phyloP scores from a whole-genome alignment of 2,329 filamentous ascomycete species.

The Colletotrichum falcatum region DNA sequence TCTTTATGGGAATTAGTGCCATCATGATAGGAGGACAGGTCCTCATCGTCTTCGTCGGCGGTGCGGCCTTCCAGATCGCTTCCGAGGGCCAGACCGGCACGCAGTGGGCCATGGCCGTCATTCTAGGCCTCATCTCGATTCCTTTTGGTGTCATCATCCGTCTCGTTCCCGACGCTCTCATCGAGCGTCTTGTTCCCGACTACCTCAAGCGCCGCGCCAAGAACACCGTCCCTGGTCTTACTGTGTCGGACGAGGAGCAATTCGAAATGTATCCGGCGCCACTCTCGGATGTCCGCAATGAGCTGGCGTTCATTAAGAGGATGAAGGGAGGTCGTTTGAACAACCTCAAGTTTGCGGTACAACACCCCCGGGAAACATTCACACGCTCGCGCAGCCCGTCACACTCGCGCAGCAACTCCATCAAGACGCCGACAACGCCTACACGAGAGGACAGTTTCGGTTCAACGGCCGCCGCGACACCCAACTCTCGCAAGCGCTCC shows the following conservation, averaged over 20 bases:
- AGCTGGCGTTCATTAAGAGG: slow-evolving; percentile 82
- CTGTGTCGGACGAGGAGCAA: slow-evolving; percentile 73
- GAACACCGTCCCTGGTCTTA: slow-evolving; percentile 64
- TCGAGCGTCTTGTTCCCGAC: slow-evolving; percentile 65
- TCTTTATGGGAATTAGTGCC: slow-evolving; percentile 87
- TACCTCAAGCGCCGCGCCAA: slow-evolving; percentile 62
- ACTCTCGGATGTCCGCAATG: slow-evolving; percentile 80
- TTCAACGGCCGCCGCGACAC: slow-evolving; percentile 64
- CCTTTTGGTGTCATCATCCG: slow-evolving; percentile 86
- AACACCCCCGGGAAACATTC: slow-evolving; percentile 79
- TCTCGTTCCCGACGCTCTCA: slow-evolving; percentile 79
- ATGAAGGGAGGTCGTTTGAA: slow-evolving; percentile 86
- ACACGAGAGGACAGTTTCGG: slow-evolving; percentile 66
- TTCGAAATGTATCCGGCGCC: slow-evolving; percentile 78
- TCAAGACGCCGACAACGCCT: slow-evolving; percentile 72
- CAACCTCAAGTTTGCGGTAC: slow-evolving; percentile 81
- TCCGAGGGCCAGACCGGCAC: slow-evolving; percentile 70
- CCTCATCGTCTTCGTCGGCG: slow-evolving; percentile 90
- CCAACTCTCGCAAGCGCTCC: slow-evolving; percentile 73
- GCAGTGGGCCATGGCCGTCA: slow-evolving; percentile 90
- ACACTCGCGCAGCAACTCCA: slow-evolving; percentile 73
- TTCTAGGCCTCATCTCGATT: slow-evolving; percentile 86
- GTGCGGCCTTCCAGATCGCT: slow-evolving; percentile 81
- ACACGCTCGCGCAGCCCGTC: slow-evolving; percentile 72
- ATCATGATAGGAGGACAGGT: slow-evolving; percentile 92